Evolutionary conservation across 768 basidiomycete species (phyloP).

Genomic region (Kwoniella bestiolae): DNA sequence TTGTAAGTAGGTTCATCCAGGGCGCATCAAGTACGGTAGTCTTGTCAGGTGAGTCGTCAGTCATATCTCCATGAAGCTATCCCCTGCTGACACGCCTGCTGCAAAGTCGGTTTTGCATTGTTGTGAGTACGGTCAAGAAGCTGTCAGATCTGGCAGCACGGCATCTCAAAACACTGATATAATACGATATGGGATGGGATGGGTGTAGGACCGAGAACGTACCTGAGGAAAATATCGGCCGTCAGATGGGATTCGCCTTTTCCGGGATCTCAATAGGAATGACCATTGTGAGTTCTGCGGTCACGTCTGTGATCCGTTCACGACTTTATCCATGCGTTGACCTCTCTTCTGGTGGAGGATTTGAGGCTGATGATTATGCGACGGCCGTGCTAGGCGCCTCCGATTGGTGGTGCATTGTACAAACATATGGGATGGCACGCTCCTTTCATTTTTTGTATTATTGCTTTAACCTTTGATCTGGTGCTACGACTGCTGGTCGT

Average conservation of each 20-base stretch:
- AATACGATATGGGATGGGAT: neutral
- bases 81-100: too few relatives aligned
- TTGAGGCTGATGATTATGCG: too few relatives aligned
- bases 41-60: constrained; percentile 29
- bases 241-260: constrained; percentile 48
- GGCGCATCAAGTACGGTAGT: constrained; percentile 41
- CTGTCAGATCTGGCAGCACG: neutral
- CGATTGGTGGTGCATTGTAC: constrained; percentile 50
- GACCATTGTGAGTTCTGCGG: constrained; percentile 42
- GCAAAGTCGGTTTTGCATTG: constrained; percentile 26
- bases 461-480: constrained; percentile 39
- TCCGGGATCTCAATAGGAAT: constrained; percentile 46
- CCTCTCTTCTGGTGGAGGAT: too few relatives aligned
- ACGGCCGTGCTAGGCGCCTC: constrained; percentile 34
- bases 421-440: constrained; percentile 48
- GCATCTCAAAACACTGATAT: too few relatives aligned
- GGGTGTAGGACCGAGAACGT: constrained; percentile 45
- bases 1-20: constrained; percentile 39
- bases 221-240: constrained; percentile 38
- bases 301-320: too few relatives aligned
- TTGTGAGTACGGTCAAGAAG: constrained; percentile 21
- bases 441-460: constrained; percentile 51
- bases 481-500: constrained; percentile 45
- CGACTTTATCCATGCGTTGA: neutral
- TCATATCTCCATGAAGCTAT: too few relatives aligned